A percentile compares a stretch with the other conserved stretches of the same genome.
Evolutionary conservation across 768 basidiomycete species (phyloP).

Genomic region (Trametes villosa): DNA sequence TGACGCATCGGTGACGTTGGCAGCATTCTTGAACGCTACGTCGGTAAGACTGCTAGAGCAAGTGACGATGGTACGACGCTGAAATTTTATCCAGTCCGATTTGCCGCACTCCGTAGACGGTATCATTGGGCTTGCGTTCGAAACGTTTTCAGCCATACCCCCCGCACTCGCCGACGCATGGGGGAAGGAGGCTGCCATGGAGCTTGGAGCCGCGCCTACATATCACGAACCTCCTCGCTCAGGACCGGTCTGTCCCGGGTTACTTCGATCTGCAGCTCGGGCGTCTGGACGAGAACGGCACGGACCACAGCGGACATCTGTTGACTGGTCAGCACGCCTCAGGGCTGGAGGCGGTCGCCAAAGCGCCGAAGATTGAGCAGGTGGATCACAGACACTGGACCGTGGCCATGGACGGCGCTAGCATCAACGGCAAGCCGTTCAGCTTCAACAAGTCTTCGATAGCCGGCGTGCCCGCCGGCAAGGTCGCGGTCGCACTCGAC

Average conservation of each 20-base stretch:
- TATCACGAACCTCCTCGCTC: constrained; percentile 29
- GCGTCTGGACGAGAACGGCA: constrained; percentile 24
- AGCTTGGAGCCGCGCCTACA: constrained; percentile 24
- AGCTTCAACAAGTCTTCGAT: constrained; percentile 43
- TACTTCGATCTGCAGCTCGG: constrained; percentile 32
- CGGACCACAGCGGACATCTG: constrained; percentile 30
- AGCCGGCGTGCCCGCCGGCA: constrained; percentile 20
- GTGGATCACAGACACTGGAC: constrained; percentile 29
- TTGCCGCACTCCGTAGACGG: constrained; percentile 54
- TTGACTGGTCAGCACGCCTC: constrained; percentile 30
- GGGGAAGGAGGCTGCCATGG: constrained; percentile 14
- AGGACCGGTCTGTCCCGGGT: constrained; percentile 26
- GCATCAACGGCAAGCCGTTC: constrained; percentile 57
- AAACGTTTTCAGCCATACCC: constrained; percentile 74
- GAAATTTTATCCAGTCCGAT: no score
- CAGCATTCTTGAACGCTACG: no score
- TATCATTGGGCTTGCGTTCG: constrained; percentile 79
- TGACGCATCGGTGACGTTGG: neutral
- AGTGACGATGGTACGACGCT: no score
- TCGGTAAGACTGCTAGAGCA: no score
- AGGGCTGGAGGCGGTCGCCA: constrained; percentile 15
- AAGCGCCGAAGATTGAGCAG: constrained; percentile 42
- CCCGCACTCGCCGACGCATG: constrained; percentile 7
- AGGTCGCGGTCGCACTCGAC: constrained; percentile 33
- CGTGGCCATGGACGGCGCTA: constrained; percentile 36